These are phyloP conservation scores for Leccinum obscurum DNA, from an alignment of 768 basidiomycete genomes.

Conservation along the genomic window DNA sequence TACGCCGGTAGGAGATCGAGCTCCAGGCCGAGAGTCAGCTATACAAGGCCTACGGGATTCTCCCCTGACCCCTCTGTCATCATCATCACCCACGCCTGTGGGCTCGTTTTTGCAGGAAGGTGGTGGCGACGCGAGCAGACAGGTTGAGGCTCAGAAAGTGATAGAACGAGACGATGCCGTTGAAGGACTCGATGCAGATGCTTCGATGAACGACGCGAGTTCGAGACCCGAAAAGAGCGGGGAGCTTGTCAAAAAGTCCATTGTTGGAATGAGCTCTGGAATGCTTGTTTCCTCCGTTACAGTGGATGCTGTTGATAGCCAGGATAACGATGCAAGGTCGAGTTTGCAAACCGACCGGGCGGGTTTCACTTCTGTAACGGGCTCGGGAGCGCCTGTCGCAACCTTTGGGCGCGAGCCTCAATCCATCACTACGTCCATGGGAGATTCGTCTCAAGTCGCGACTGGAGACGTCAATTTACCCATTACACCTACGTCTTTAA, in stretches of 20 bases:
- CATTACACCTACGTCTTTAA: constrained; percentile 1
- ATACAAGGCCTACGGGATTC: not conserved
- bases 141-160: not conserved
- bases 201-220: not conserved
- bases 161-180: not conserved
- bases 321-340: not conserved
- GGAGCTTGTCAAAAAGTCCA: not conserved
- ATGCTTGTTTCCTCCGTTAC: not conserved
- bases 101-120: not conserved
- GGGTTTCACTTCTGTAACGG: not conserved
- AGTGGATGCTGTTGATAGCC: not conserved
- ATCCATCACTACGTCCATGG: not conserved
- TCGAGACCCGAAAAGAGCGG: not conserved
- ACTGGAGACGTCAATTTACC: not conserved
- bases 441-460: not conserved
- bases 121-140: not conserved
- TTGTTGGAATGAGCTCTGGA: not conserved
- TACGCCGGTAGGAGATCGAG: constrained; percentile 1
- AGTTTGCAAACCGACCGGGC: not conserved
- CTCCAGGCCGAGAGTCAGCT: not conserved
- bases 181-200: not conserved
- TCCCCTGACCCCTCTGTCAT: constrained; percentile 6
- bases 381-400: not conserved
- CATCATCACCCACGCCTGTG: not conserved
- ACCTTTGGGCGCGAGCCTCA: not conserved